Percentiles rank a stretch among this genome's conserved stretches.
Evolutionary conservation across 345 rosid species (phyloP).

Genomic region (Eucalyptus sideroxylon): DNA sequence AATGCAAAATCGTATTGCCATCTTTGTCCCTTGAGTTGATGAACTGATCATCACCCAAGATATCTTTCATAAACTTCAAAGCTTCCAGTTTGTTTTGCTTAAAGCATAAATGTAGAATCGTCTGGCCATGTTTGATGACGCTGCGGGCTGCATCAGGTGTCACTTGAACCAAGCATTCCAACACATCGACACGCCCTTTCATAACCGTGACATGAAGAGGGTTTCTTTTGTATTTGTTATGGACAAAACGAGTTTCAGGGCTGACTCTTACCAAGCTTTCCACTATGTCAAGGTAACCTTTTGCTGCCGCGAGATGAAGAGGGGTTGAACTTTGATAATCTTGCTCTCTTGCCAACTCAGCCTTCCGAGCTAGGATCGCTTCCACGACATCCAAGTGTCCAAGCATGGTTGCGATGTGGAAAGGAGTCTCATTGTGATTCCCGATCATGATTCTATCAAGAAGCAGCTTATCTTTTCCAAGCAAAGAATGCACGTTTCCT

Average conservation of each 20-base stretch:
- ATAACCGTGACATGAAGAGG: constrained; percentile 1
- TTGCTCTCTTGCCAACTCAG: background rate
- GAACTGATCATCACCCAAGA: background rate
- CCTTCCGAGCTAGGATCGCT: background rate
- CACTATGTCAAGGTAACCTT: background rate
- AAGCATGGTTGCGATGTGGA: background rate
- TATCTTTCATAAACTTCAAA: background rate
- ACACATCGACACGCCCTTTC: background rate
- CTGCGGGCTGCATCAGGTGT: background rate
- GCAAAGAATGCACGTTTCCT: background rate
- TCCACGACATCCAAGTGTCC: background rate
- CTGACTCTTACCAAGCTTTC: background rate
- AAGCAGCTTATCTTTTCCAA: background rate
- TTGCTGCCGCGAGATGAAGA: constrained; percentile 9
- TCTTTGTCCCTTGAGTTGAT: background rate
- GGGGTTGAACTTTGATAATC: background rate
- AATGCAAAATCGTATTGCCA: background rate
- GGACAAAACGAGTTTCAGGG: background rate
- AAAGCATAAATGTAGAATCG: no score
- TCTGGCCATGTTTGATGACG: no score
- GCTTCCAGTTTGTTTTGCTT: no score
- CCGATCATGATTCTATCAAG: background rate
- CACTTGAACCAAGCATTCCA: background rate
- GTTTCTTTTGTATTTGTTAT: constrained; percentile 1
- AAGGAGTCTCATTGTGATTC: background rate